These are phyloP conservation scores for Puccinia brachypodii DNA, from an alignment of 1,284 basidiomycete species.

Conservation along the genomic window DNA sequence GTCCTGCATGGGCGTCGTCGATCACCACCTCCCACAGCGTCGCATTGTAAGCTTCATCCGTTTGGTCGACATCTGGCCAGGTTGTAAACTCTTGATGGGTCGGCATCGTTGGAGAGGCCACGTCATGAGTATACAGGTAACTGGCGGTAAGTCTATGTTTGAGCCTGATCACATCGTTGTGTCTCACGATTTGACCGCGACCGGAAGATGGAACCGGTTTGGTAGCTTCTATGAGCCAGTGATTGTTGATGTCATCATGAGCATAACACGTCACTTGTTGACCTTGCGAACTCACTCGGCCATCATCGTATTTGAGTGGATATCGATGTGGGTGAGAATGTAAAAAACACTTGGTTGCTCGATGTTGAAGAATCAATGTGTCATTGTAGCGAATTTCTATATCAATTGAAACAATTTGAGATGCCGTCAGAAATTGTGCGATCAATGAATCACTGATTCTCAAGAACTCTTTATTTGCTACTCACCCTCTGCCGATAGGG, in stretches of 20 bases:
- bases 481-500: slow-evolving; percentile 81
- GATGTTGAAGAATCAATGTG: slow-evolving; percentile 81
- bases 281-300: slow-evolving; percentile 90
- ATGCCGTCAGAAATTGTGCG: neutral
- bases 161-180: slow-evolving; percentile 84
- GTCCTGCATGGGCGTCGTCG: slow-evolving; percentile 70
- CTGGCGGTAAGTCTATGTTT: slow-evolving; percentile 82
- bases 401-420: neutral
- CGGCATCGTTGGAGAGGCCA: slow-evolving; percentile 92
- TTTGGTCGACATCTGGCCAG: slow-evolving; percentile 61
- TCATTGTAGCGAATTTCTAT: slow-evolving; percentile 92
- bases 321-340: slow-evolving; percentile 90
- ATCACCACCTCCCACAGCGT: slow-evolving; percentile 78
- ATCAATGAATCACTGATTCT: neutral
- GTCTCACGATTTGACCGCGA: slow-evolving; percentile 80
- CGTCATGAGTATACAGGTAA: slow-evolving; percentile 88
- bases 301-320: slow-evolving; percentile 92
- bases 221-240: slow-evolving; percentile 93
- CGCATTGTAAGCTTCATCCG: slow-evolving; percentile 66
- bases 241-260: slow-evolving; percentile 87
- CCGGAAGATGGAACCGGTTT: slow-evolving; percentile 85
- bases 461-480: neutral
- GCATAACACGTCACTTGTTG: slow-evolving; percentile 99
- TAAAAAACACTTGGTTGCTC: slow-evolving; percentile 85
- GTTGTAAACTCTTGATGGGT: slow-evolving; percentile 99